phyloP scores from a whole-genome alignment of 108 stramenopile species.

The Stephanodiscus minutulus region DNA sequence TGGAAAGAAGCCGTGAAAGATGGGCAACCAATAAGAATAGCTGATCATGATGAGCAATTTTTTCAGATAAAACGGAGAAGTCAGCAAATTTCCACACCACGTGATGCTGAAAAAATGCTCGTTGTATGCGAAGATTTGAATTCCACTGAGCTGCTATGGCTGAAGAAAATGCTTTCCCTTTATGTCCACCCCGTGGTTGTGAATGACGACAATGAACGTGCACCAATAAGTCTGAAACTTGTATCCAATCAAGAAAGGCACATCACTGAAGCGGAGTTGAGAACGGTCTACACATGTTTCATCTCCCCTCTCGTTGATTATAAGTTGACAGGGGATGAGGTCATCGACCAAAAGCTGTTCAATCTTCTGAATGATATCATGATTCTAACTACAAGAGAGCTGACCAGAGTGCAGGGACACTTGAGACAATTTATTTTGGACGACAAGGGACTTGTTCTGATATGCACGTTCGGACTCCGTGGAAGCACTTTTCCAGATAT shows the following conservation, averaged over 20 bases:
- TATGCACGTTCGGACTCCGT: conserved; percentile 77
- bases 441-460: conserved; percentile 78
- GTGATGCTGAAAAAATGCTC: conserved; percentile 28
- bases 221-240: conserved; percentile 16
- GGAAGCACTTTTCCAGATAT: conserved; percentile 76
- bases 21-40: conserved; percentile 25
- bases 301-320: conserved; percentile 54
- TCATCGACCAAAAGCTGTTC: conserved; percentile 42
- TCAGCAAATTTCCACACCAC: conserved; percentile 18
- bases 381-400: conserved; percentile 55
- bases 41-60: conserved; percentile 22
- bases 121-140: conserved; percentile 44
- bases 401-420: conserved; percentile 63
- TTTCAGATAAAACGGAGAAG: conserved; percentile 18
- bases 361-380: conserved; percentile 69
- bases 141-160: conserved; percentile 35
- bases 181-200: conserved; percentile 82
- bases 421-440: conserved; percentile 81
- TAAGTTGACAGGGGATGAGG: conserved; percentile 50
- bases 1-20: conserved; percentile 13
- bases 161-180: conserved; percentile 61
- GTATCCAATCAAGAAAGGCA: conserved; percentile 48
- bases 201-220: conserved; percentile 59
- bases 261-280: conserved; percentile 66
- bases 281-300: conserved; percentile 69